phyloP scores from a whole-genome alignment of 352 stramenopile genomes.

The Pythium scleroteichum region DNA sequence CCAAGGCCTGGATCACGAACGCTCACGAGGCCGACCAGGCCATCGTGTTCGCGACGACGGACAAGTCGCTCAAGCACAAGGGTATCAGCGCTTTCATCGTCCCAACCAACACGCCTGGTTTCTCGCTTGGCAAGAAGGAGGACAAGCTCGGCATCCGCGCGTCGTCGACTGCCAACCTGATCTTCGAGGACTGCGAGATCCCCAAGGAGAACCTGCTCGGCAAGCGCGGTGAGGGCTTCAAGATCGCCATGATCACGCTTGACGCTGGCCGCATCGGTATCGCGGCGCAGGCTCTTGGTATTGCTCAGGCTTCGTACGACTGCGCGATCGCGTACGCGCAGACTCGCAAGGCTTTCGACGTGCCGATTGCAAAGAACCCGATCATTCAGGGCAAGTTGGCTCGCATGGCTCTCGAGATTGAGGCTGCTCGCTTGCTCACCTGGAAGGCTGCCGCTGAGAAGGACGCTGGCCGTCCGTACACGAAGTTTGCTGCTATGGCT shows the following conservation, averaged over 20 bases:
- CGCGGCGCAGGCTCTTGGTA: constrained; percentile 94
- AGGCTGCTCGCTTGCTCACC: constrained; percentile 92
- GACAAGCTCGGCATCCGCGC: constrained; percentile 97
- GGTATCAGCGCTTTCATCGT: constrained; percentile 97
- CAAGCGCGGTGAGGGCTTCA: constrained; percentile 87
- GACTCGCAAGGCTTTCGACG: constrained; percentile 93
- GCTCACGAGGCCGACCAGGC: constrained; percentile 91
- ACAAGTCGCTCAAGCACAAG: constrained; percentile 95
- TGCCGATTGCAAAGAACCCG: constrained; percentile 89
- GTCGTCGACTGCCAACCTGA: constrained; percentile 96
- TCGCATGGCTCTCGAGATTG: constrained; percentile 92
- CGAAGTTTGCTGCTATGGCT: constrained; percentile 95
- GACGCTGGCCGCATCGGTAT: constrained; percentile 96
- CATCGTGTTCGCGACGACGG: constrained; percentile 97
- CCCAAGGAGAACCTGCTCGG: constrained; percentile 88
- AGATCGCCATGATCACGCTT: constrained; percentile 92
- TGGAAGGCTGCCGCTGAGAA: constrained; percentile 94
- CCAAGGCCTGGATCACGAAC: constrained; percentile 98
- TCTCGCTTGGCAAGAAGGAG: constrained; percentile 96
- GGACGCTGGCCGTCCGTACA: constrained; percentile 89
- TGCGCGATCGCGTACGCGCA: constrained; percentile 95
- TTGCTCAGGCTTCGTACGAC: constrained; percentile 95
- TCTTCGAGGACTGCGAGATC: constrained; percentile 94
- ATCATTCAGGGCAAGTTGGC: constrained; percentile 93
- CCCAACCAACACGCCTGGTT: constrained; percentile 88